Base-by-base conservation (phyloP, 2,329 filamentous ascomycete species). In the Verticillium isaacii region DNA sequence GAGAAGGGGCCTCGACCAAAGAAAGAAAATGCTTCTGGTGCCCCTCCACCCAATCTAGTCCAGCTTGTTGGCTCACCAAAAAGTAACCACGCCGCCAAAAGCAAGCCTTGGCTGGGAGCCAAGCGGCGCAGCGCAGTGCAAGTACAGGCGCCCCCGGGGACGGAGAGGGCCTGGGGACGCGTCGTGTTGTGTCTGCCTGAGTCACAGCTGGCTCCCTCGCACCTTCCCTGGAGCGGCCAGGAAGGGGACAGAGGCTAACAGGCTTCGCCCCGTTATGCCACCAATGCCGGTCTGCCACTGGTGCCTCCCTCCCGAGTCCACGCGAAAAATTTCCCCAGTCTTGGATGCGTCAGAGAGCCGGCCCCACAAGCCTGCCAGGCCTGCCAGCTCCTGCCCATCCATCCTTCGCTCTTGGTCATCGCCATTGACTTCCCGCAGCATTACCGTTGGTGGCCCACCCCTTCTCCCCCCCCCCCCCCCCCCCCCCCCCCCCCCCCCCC, bases 291-390 rank as follows among this genome's bases (percentile, higher is more conserved):
- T 19, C 45, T 52, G 45, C 45, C 45, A 52, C 45, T 52, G 45
- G 45, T 52, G 45, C 19, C 45, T 23, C 29, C 59, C 32, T 41
- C 60, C 64, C 63, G 64, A 62, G 45, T 66, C 63, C 63, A 65
- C 64, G 59, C 63, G 61, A 65, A 65, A 57, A 62, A 61, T 39
- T 37, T 58, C 57, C 55, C 60, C 60, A 58, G 60, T 56, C 45
- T 52, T 56, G 32, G 32, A 56, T 32, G 55, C 55, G 32, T 56
- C 54, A 56, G 54, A 32, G 55, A 32, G n/a, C 55, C 55, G 55
- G 55, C 55, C 55, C 32, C 55, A 56, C 55, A 32, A 34, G 55
- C 55, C 55, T 36, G 15, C 55, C 55, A 23, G 55, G 55, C 55
- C 55, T 56, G 55, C 55, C 55, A 36, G 32, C 29, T 36, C 55